phyloP scores from a whole-genome alignment of 768 basidiomycete species.

The Boletus rufocinnamomeus region DNA sequence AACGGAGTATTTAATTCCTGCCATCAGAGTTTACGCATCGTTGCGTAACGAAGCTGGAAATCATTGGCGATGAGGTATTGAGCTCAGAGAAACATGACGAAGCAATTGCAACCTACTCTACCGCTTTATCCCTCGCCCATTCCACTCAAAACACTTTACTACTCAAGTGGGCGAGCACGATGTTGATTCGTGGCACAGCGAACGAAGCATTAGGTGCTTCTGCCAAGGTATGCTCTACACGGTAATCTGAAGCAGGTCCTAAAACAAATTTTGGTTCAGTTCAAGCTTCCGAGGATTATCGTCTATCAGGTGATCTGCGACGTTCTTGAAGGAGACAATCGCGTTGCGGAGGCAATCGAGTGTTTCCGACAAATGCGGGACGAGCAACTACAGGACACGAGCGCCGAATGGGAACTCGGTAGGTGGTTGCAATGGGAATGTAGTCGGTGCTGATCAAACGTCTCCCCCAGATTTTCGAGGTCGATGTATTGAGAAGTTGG shows the following conservation, averaged over 20 bases:
- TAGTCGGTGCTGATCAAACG: neutral
- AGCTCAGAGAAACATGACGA: neutral
- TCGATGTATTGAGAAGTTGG: neutral
- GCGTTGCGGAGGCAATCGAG: neutral
- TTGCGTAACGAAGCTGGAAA: neutral
- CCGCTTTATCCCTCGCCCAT: neutral
- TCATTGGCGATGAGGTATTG: neutral
- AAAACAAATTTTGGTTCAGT: neutral
- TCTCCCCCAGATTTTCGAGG: neutral
- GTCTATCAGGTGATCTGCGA: neutral
- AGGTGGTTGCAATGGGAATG: neutral
- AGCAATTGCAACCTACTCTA: neutral
- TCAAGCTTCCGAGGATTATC: neutral
- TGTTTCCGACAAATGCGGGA: neutral
- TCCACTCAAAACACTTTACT: neutral
- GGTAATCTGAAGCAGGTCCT: neutral
- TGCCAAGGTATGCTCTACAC: neutral
- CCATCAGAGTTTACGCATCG: neutral
- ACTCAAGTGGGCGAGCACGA: neutral
- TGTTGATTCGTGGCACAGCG: neutral
- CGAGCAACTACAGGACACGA: neutral
- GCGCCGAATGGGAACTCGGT: neutral
- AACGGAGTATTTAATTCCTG: no score
- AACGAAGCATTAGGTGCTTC: neutral
- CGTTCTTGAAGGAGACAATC: neutral